Base-by-base conservation (phyloP, 1,284 basidiomycete species). In the Trametes hirsuta region DNA sequence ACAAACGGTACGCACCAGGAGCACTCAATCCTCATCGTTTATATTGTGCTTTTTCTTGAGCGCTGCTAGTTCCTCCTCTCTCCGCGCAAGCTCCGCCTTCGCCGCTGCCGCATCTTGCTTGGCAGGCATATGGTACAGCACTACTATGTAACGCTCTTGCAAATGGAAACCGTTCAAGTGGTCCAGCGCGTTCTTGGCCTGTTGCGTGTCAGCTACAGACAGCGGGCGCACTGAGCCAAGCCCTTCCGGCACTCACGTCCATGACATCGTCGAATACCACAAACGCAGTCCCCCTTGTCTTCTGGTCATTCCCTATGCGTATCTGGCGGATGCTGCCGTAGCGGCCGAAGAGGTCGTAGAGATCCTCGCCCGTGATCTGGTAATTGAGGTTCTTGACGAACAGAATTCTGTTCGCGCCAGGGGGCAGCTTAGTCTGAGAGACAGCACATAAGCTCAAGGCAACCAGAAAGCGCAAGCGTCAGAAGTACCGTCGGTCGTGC, bases 161-260 rank as follows among this genome's bases (percentile, higher is more conserved):
- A 99, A 77, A 79, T 99, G 97, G 80, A 99, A 99, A 41, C 97
- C 97, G 70, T 99, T 99, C 72, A 99, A 76, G 75, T 97, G 93
- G 72, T 97, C 95, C 57, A 97, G 86, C 0, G 97, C 97, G 71
- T 96, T 95, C 77, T 98, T 98, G 15, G 94, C 94, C 89, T 95
- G 69, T 14, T 48, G 61, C 34, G 49, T 39, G 30, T 58, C 45
- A 60, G 53, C n/a, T 25, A 12, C 36, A 18, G 55, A 55, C 42
- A 36, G 35, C 24, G 37, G 47, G 41, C 51, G 63, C 48, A 34
- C 18, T 21, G 42, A 53, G 42, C 76, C 30, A 30, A 30, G 30
- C 30, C 30, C 30, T 30, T 30, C 30, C 8, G 5, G 30, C 47
- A 72, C 91, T 72, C 72, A 92, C 91, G 69, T 93, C 91, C 91